These are phyloP conservation scores for Drosera spatulata DNA, from an alignment of 179 eudicot genomes.

Conservation along the genomic window DNA sequence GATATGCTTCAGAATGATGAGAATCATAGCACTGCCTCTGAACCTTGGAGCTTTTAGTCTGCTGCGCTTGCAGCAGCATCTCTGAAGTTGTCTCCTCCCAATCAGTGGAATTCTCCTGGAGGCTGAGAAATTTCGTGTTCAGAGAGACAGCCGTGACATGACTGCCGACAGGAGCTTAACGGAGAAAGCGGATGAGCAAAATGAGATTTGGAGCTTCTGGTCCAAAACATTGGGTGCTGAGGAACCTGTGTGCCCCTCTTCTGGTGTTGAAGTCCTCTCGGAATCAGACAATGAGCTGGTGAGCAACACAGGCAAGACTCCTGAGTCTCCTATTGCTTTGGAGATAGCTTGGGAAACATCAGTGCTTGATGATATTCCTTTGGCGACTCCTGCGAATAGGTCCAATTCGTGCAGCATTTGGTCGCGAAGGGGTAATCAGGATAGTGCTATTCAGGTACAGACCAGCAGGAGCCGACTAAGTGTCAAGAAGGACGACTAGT, in stretches of 20 bases:
- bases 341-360: constrained; percentile 6
- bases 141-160: constrained; percentile 1
- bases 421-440: constrained; percentile 49
- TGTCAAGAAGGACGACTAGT: constrained; percentile 6
- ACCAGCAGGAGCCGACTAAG: constrained; percentile 22
- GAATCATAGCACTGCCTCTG: constrained; percentile 2
- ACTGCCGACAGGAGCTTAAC: constrained; percentile 8
- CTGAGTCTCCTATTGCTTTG: constrained; percentile 14
- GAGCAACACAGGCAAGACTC: constrained; percentile 14
- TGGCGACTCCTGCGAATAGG: constrained; percentile 18
- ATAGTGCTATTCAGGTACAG: constrained; percentile 29
- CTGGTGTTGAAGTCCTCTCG: constrained; percentile 17
- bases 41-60: constrained; percentile 31
- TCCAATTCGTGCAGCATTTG: constrained; percentile 34
- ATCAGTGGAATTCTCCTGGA: constrained; percentile 6
- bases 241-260: constrained; percentile 25
- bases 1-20: no score
- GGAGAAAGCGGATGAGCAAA: constrained; percentile 6
- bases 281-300: constrained; percentile 15
- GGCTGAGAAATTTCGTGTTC: constrained; percentile 11
- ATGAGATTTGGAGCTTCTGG: constrained; percentile 32
- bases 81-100: constrained; percentile 4
- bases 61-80: constrained; percentile 9
- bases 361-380: constrained; percentile 16
- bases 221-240: constrained; percentile 22